These are phyloP conservation scores for Amphicarpaea edgeworthii DNA, from an alignment of 306 rosid genomes.

Conservation along the genomic window DNA sequence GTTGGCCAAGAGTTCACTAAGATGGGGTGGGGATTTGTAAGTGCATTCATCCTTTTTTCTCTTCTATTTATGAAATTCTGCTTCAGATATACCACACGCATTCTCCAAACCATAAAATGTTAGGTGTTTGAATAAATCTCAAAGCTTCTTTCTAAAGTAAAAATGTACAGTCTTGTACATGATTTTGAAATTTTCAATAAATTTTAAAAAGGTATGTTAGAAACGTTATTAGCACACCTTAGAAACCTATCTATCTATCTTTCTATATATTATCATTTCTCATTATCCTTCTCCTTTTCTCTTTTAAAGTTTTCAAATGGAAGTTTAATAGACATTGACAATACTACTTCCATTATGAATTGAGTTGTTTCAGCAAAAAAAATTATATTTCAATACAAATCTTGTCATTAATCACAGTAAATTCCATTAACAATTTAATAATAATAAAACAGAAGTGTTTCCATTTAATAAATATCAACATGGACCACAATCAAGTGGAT, in stretches of 20 bases:
- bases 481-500: neutral
- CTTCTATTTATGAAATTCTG: neutral
- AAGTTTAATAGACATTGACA: no score
- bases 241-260: no score
- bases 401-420: neutral
- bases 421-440: neutral
- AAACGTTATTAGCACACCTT: no score
- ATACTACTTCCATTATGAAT: no score
- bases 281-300: no score
- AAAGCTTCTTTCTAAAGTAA: neutral
- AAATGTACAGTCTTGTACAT: no score
- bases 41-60: constrained; percentile 35
- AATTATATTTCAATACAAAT: neutral
- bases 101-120: neutral
- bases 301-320: no score
- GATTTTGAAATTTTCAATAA: no score
- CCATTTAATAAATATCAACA: neutral
- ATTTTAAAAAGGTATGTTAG: no score
- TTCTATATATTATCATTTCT: no score
- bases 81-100: neutral
- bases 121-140: neutral
- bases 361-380: no score
- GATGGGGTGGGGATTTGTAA: constrained; percentile 94
- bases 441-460: neutral
- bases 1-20: constrained; percentile 91